Conservation (phyloP, 1,139 yeast species). For the Suhomyces yuchorum region DNA sequence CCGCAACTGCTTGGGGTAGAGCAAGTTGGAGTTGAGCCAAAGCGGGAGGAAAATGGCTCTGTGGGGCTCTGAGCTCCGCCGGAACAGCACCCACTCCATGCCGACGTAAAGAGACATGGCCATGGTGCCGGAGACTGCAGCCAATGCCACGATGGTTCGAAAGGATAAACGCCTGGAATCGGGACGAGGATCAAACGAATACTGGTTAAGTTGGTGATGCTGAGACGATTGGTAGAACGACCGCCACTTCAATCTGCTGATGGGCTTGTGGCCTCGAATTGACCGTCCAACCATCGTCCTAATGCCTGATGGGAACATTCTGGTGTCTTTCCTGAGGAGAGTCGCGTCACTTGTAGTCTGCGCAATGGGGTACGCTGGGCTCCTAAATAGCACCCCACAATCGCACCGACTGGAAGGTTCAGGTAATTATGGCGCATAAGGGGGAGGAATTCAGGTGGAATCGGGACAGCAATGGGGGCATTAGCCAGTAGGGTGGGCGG, state of each 20-base stretch:
- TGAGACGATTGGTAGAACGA: constrained; percentile 1
- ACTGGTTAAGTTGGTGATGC: constrained; percentile 5
- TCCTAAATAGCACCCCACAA: not conserved
- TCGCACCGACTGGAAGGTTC: too few relatives aligned
- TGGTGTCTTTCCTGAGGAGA: not conserved
- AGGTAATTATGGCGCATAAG: too few relatives aligned
- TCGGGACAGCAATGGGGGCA: too few relatives aligned
- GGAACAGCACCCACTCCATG: constrained; percentile 23
- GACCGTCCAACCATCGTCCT: not conserved
- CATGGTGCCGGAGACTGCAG: constrained; percentile 27
- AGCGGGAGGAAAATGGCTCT: constrained; percentile 31
- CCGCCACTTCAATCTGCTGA: not conserved
- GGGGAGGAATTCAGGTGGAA: too few relatives aligned
- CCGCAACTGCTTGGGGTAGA: constrained; percentile 22
- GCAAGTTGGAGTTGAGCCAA: constrained; percentile 34
- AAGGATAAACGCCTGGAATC: constrained; percentile 20
- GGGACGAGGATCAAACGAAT: constrained; percentile 5
- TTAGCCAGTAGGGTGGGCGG: too few relatives aligned
- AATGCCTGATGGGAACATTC: not conserved
- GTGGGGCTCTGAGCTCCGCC: constrained; percentile 12
- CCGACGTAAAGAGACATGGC: constrained; percentile 30
- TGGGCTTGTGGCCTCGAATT: not conserved
- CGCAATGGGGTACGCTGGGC: not conserved
- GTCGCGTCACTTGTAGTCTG: not conserved
- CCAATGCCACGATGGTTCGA: constrained; percentile 25